phyloP scores from a whole-genome alignment of 164 flowering plant species.

The Magnolia kwangsiensis region DNA sequence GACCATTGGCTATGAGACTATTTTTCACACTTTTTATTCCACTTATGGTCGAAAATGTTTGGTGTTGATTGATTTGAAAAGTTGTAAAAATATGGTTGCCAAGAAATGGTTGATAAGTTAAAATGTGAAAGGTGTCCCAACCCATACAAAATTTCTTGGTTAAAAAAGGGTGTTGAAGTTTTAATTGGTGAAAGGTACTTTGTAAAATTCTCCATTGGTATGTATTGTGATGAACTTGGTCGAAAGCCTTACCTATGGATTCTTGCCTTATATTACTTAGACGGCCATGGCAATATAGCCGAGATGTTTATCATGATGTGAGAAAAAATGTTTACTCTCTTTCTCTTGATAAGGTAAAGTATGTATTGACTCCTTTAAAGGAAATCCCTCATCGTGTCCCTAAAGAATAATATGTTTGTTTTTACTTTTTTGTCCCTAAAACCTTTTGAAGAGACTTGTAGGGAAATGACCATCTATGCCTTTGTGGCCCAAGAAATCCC shows the following conservation, averaged over 20 bases:
- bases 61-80: not conserved
- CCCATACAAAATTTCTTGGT: not conserved
- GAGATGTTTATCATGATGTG: not conserved
- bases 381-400: not conserved
- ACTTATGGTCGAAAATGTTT: not conserved
- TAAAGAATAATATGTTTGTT: not conserved
- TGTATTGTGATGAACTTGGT: slow-evolving; percentile 2
- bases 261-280: not conserved
- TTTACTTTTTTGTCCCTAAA: not conserved
- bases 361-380: not conserved
- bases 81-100: not conserved
- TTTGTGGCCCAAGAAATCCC: not conserved
- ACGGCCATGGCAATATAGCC: not conserved
- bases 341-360: not conserved
- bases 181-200: not conserved
- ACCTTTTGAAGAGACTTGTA: not conserved
- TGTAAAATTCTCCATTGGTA: slow-evolving; percentile 14
- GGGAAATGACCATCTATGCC: not conserved
- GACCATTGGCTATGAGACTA: not conserved
- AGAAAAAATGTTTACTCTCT: not conserved
- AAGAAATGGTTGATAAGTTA: not conserved
- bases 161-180: not conserved
- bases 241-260: not conserved
- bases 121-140: not conserved
- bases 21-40: not conserved